Evolutionary conservation across 257 asterid species (phyloP).

Genomic region (Lycium barbarum): DNA sequence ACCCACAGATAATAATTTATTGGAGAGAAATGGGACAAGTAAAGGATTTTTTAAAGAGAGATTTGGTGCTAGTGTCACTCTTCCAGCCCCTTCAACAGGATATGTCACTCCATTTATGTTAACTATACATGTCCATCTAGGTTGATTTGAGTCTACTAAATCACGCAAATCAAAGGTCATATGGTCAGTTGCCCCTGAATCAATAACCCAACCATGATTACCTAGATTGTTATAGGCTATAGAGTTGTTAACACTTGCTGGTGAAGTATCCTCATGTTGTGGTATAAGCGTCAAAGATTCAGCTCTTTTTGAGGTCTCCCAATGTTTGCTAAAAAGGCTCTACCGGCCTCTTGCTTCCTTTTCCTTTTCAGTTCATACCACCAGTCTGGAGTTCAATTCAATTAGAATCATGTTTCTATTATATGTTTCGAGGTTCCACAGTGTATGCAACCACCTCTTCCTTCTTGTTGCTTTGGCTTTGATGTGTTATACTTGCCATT

Average conservation of each 20-base stretch:
- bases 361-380: constrained; percentile 13
- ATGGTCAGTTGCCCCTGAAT: background rate
- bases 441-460: background rate
- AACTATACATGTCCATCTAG: background rate
- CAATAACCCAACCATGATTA: background rate
- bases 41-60: constrained; percentile 17
- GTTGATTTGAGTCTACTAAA: background rate
- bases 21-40: background rate
- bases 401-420: background rate
- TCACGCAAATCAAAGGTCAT: constrained; percentile 11
- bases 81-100: constrained; percentile 22
- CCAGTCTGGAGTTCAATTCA: constrained; percentile 22
- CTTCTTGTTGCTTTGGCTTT: background rate
- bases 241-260: background rate
- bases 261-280: background rate
- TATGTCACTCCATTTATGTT: constrained; percentile 21
- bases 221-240: no score
- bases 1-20: constrained; percentile 20
- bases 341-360: background rate
- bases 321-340: no score
- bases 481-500: background rate
- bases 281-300: background rate
- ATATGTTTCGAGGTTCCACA: background rate
- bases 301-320: no score
- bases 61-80: background rate